Percentiles rank a stretch among this genome's conserved stretches.
Conservation (phyloP, 1,284 basidiomycete species). For the Cryptococcus sp. region DNA sequence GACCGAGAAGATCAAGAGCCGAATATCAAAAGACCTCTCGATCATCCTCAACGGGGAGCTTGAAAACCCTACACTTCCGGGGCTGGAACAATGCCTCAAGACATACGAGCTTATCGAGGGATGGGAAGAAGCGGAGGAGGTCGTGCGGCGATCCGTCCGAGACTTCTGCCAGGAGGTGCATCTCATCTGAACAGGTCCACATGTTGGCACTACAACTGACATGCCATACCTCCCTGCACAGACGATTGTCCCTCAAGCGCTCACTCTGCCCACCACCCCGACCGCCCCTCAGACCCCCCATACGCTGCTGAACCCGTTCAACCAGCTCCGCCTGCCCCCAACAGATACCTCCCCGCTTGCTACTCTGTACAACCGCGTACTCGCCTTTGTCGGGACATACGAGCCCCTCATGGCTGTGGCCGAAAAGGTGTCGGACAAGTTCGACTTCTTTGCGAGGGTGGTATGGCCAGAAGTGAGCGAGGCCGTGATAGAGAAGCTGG, state of each 20-base stretch:
- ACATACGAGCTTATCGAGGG: constrained; percentile 77
- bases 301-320: constrained; percentile 15
- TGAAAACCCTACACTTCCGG: constrained; percentile 48
- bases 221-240: constrained; percentile 6
- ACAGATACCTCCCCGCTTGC: constrained; percentile 53
- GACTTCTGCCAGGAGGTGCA: constrained; percentile 71
- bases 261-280: constrained; percentile 24
- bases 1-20: constrained; percentile 72
- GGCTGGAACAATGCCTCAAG: constrained; percentile 71
- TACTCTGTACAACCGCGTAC: constrained; percentile 71
- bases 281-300: constrained; percentile 29
- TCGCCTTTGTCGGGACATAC: constrained; percentile 74
- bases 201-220: not conserved
- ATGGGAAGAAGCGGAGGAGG: constrained; percentile 81
- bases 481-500: constrained; percentile 78
- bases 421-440: constrained; percentile 58
- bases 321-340: constrained; percentile 9
- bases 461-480: constrained; percentile 80
- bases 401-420: constrained; percentile 69
- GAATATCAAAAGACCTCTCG: constrained; percentile 77
- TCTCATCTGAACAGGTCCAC: constrained; percentile 3
- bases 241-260: constrained; percentile 31
- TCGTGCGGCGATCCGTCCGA: constrained; percentile 66
- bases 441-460: constrained; percentile 79
- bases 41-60: constrained; percentile 64